Evolutionary conservation across 2,329 filamentous ascomycete genomes (phyloP).

Genomic region (Colletotrichum costaricense): DNA sequence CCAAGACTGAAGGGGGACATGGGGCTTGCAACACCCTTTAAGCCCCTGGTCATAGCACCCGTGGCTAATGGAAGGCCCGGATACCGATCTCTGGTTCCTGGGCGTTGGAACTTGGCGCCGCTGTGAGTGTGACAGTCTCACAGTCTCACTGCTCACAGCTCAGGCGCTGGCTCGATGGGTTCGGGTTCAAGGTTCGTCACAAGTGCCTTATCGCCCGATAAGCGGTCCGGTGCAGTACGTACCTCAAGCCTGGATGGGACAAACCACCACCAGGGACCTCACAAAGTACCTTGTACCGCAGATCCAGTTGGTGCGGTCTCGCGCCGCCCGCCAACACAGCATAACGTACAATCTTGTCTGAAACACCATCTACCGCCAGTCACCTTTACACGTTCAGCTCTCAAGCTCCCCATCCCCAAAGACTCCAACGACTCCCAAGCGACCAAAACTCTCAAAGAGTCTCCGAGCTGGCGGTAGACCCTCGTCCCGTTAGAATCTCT

Average conservation of each 20-base stretch:
- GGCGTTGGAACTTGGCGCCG: neutral
- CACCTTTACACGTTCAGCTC: slow-evolving; percentile 15
- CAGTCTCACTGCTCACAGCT: too few relatives aligned
- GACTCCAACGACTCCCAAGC: neutral
- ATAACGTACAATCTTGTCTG: slow-evolving; percentile 36
- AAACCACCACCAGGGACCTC: neutral
- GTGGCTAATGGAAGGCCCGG: slow-evolving; percentile 6
- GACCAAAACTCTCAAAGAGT: neutral
- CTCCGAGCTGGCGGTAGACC: slow-evolving; percentile 11
- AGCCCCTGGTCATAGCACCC: slow-evolving; percentile 23
- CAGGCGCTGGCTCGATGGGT: neutral
- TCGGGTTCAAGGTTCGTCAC: slow-evolving; percentile 1
- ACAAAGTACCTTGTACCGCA: too few relatives aligned
- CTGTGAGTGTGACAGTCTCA: too few relatives aligned
- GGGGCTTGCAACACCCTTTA: slow-evolving; percentile 1
- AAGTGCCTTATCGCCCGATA: slow-evolving; percentile 24
- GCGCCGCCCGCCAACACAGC: slow-evolving; percentile 10
- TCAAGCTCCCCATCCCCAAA: slow-evolving; percentile 5
- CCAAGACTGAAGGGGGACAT: neutral
- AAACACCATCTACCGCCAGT: slow-evolving; percentile 32
- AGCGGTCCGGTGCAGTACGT: neutral
- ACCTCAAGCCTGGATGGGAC: neutral
- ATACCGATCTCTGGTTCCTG: slow-evolving; percentile 5
- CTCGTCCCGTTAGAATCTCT: slow-evolving; percentile 9
- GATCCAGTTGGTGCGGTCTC: neutral